Evolutionary conservation across 2,329 filamentous ascomycete species (phyloP).

Genomic region (Cercospora beticola): DNA sequence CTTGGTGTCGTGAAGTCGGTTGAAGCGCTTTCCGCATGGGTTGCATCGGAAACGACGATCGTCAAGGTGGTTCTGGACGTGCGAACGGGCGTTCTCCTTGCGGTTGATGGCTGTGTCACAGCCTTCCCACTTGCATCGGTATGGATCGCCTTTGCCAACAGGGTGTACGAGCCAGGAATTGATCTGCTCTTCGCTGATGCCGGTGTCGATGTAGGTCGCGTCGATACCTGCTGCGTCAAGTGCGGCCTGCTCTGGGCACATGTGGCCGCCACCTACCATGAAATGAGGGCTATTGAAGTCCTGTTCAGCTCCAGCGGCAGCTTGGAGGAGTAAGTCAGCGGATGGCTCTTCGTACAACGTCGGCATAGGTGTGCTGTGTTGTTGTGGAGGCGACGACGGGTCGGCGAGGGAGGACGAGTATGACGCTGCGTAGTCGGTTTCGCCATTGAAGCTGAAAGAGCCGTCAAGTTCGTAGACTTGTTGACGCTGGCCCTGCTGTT

Average conservation of each 20-base stretch:
- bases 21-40: conserved; percentile 91
- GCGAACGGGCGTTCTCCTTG: conserved; percentile 98
- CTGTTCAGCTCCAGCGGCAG: conserved; percentile 31
- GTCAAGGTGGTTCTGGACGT: conserved; percentile 96
- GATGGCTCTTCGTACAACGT: conserved; percentile 39
- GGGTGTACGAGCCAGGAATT: conserved; percentile 51
- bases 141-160: conserved; percentile 45
- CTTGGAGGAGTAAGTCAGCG: conserved; percentile 32
- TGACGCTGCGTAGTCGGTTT: conserved; percentile 49
- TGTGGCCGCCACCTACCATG: conserved; percentile 32
- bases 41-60: conserved; percentile 95
- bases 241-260: conserved; percentile 42
- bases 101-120: conserved; percentile 92
- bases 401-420: conserved; percentile 52
- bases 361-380: conserved; percentile 40
- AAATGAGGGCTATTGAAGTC: conserved; percentile 36
- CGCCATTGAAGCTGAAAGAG: conserved; percentile 37
- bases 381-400: conserved; percentile 46
- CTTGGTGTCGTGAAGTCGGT: conserved; percentile 95
- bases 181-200: conserved; percentile 78
- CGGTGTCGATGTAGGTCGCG: conserved; percentile 71
- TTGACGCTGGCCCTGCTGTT: conserved; percentile 29
- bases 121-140: conserved; percentile 57
- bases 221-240: conserved; percentile 50
- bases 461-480: conserved; percentile 40